These are phyloP conservation scores for Baorangia bicolor DNA, from an alignment of 768 basidiomycete species.

Conservation along the genomic window DNA sequence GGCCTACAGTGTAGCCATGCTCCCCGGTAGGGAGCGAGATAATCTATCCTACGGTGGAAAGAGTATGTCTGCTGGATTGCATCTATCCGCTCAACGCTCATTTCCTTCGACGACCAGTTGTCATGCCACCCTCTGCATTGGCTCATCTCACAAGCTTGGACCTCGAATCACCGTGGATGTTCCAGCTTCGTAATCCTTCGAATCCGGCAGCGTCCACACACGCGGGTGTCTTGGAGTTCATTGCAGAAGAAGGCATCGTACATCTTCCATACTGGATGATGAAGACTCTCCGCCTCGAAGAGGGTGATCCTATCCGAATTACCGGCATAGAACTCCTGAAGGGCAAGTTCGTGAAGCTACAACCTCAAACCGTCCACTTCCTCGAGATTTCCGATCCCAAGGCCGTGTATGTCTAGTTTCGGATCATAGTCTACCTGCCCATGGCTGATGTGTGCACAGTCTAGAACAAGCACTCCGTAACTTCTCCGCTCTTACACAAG, in stretches of 20 bases:
- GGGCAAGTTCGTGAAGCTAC: conserved; percentile 94
- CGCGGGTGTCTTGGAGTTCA: conserved; percentile 97
- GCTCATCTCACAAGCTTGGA: conserved; percentile 86
- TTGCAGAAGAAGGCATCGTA: conserved; percentile 93
- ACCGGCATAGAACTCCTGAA: conserved; percentile 86
- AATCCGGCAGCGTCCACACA: conserved; percentile 87
- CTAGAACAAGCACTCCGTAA: conserved; percentile 94
- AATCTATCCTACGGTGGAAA: conserved; percentile 98
- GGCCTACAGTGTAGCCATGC: conserved; percentile 94
- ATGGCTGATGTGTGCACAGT: conserved; percentile 39
- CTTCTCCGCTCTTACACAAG: conserved; percentile 88
- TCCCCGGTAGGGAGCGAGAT: conserved; percentile 79
- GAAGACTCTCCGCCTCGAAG: conserved; percentile 89
- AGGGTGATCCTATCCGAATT: conserved; percentile 94
- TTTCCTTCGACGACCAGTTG: conserved; percentile 51
- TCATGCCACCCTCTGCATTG: conserved; percentile 95
- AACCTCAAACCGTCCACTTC: conserved; percentile 94
- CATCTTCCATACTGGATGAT: conserved; percentile 99
- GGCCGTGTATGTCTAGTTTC: conserved; percentile 73
- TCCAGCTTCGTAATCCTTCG: conserved; percentile 87
- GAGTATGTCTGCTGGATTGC: conserved; percentile 57
- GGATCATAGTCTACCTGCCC: not conserved
- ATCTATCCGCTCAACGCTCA: conserved; percentile 9
- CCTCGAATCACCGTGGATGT: conserved; percentile 92
- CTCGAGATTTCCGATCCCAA: conserved; percentile 96